Evolutionary conservation across 176 grass and related monocot genomes (phyloP).

Genomic region (maize (Zea mays)): Zm-B73-REFERENCE-NAM-5.0 NC_050099.1:246319001-246319500

Average conservation of each 20-base stretch:
- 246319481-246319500: conserved; percentile 75
- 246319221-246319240: conserved; percentile 98
- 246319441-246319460: conserved; percentile 82
- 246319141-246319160: conserved; percentile 56
- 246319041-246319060: background rate
- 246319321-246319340: conserved; percentile 85
- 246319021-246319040: background rate
- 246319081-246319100: background rate
- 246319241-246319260: conserved; percentile 93
- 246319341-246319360: conserved; percentile 71
- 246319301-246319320: conserved; percentile 79
- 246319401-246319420: conserved; percentile 53
- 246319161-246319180: background rate
- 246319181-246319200: conserved; percentile 72
- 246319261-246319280: conserved; percentile 94
- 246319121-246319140: conserved; percentile 61
- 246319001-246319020: background rate
- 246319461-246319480: conserved; percentile 92
- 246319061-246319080: background rate
- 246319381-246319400: conserved; percentile 57
- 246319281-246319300: conserved; percentile 87
- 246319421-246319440: conserved; percentile 52
- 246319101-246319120: conserved; percentile 22
- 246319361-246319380: conserved; percentile 76
- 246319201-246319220: conserved; percentile 98